Evolutionary conservation across 345 rosid genomes (phyloP).

Genomic region (Cardiospermum halicacabum): DNA sequence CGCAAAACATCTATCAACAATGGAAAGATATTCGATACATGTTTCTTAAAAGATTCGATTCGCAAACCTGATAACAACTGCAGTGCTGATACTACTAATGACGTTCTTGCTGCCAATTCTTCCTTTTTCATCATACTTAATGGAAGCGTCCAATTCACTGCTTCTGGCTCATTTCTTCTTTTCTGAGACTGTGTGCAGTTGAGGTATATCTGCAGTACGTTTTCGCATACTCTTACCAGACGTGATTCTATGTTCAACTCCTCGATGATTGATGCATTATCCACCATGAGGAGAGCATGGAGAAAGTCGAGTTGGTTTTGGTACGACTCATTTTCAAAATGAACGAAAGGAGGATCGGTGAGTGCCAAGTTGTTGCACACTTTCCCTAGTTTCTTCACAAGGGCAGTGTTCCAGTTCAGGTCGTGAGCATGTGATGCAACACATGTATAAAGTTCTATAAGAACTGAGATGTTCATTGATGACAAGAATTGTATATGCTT

Average conservation of each 20-base stretch:
- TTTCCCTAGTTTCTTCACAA: conserved; percentile 67
- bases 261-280: conserved; percentile 35
- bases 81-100: conserved; percentile 58
- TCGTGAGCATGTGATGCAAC: conserved; percentile 65
- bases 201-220: conserved; percentile 58
- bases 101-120: conserved; percentile 72
- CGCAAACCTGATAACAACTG: conserved; percentile 45
- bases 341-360: conserved; percentile 77
- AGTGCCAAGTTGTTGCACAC: conserved; percentile 69
- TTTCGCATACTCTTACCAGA: conserved; percentile 49
- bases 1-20: conserved; percentile 73
- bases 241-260: conserved; percentile 54
- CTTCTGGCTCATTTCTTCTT: conserved; percentile 19
- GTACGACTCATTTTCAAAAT: conserved; percentile 81
- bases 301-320: conserved; percentile 66
- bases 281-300: conserved; percentile 35
- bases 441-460: conserved; percentile 52
- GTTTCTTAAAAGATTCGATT: conserved; percentile 48
- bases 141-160: conserved; percentile 59
- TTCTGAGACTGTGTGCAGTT: conserved; percentile 39
- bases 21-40: conserved; percentile 50
- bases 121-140: conserved; percentile 66
- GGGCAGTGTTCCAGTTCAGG: conserved; percentile 42
- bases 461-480: conserved; percentile 33
- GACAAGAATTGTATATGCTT: conserved; percentile 46